Conservation (phyloP, 1,284 basidiomycete species). For the Coniferiporia weirii region DNA sequence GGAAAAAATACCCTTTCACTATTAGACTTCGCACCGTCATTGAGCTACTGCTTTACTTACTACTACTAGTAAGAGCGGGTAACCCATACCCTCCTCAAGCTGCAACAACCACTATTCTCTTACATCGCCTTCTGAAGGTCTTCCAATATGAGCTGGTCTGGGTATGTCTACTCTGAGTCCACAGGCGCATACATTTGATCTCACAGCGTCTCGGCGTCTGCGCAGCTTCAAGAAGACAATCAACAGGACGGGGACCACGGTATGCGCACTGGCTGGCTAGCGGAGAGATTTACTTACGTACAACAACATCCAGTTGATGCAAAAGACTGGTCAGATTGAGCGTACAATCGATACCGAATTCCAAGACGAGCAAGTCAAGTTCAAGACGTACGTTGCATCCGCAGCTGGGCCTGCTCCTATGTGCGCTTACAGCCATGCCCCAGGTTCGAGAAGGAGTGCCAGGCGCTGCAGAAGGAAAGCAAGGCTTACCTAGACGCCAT, state of each 20-base stretch:
- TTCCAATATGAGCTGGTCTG: constrained; percentile 43
- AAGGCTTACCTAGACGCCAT: constrained; percentile 95
- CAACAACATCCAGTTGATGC: constrained; percentile 60
- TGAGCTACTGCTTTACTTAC: no score
- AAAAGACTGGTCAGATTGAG: constrained; percentile 98
- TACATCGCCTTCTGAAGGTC: background rate
- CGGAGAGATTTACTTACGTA: background rate
- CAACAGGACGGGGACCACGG: constrained; percentile 87
- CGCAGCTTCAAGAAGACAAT: constrained; percentile 90
- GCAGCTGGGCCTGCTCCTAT: background rate
- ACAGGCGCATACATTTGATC: background rate
- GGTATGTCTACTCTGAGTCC: constrained; percentile 28
- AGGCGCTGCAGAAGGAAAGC: constrained; percentile 89
- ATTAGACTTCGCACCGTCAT: no score
- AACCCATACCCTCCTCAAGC: no score
- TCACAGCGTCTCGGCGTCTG: background rate
- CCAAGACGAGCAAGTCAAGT: constrained; percentile 87
- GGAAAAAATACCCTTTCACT: no score
- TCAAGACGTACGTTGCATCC: constrained; percentile 64
- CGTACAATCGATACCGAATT: constrained; percentile 94
- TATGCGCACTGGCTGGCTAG: constrained; percentile 29
- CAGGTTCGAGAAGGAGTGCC: constrained; percentile 93
- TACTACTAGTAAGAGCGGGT: no score
- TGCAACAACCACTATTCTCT: background rate
- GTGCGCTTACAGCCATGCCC: background rate